Base-by-base conservation (phyloP, 2,329 filamentous ascomycete genomes). In the Pezicula carpinea region DNA sequence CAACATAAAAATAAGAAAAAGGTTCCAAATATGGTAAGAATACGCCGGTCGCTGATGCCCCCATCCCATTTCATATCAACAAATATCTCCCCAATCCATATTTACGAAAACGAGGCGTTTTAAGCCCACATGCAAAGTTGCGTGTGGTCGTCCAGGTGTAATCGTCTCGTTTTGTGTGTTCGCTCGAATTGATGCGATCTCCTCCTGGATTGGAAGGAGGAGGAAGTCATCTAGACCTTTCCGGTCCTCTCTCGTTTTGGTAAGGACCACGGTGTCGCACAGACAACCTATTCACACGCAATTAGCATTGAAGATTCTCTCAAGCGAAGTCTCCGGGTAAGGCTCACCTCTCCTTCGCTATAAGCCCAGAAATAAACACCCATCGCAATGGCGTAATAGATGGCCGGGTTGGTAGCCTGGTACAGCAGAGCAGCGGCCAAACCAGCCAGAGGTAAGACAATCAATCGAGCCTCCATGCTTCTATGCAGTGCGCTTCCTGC, bases 321-420 rank as follows among this genome's bases (percentile, higher is more conserved):
- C 6, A 29, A 22, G n/a, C 13, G 1, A 39, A 26, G 22, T 11
- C 11, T 11, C 26, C 13, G 10, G 15, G 22, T 14, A 15, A 34
- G 48, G 73, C 85, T 64, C 69, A 96, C 91, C 84, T 99, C 93
- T 69, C 93, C 93, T 69, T 99, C 92, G 61, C 86, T 93, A 62
- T 95, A 97, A 1, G 89, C 93, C 91, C 91, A 96, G 61, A 97
- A 96, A 68, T 97, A 99, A 13, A 93, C 84, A 6, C 73, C 75
- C 71, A 95, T 83, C 17, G 85, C 92, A 52, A 96, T 79, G 21
- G 95, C 65, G 65, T 97, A 96, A 71, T 97, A 99, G 44, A 97
- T 71, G 4, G 89, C 93, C 3, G 92, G 77, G 64, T 99, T 95
- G 22, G 91, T 96, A 49, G 83, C 87, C 67, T 97, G 93, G 66